Percentiles rank a stretch among this genome's conserved stretches.
Evolutionary conservation across 768 basidiomycete species (phyloP).

Genomic region (Leccinum longicurvipes): DNA sequence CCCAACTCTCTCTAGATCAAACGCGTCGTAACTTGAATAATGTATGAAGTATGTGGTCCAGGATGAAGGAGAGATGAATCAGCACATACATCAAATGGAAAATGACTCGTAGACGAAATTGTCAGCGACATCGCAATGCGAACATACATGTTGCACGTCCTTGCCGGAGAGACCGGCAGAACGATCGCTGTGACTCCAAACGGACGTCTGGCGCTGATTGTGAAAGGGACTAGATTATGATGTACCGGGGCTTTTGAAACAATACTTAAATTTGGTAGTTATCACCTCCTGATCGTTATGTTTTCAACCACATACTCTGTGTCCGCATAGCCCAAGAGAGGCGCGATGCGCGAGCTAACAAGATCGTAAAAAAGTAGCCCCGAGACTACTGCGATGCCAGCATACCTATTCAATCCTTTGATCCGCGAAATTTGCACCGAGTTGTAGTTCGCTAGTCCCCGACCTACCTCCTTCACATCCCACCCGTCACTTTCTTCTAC

Average conservation of each 20-base stretch:
- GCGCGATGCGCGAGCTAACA: conserved; percentile 71
- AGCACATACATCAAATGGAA: no score
- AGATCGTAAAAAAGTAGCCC: conserved; percentile 4
- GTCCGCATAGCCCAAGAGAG: conserved; percentile 88
- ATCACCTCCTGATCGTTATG: conserved; percentile 66
- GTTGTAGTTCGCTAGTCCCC: conserved; percentile 95
- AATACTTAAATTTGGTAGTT: no score
- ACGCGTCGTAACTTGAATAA: not conserved
- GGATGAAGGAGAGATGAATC: not conserved
- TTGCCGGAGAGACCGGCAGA: not conserved
- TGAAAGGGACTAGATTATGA: no score
- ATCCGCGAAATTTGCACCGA: conserved; percentile 86
- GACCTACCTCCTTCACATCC: conserved; percentile 86
- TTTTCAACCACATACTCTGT: conserved; percentile 98
- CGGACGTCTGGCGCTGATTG: no score
- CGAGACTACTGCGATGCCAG: conserved; percentile 27
- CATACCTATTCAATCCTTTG: conserved; percentile 93
- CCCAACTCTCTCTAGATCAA: not conserved
- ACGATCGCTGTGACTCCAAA: not conserved
- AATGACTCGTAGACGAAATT: not conserved
- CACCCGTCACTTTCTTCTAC: conserved; percentile 48
- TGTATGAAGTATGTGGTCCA: no score
- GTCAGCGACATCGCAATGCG: not conserved
- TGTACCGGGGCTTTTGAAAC: no score
- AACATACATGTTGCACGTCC: not conserved